Evolutionary conservation across 2,329 filamentous ascomycete genomes (phyloP), one percentile per base, ranked within the genome.

Genomic region (Sporothrix protearum): DNA sequence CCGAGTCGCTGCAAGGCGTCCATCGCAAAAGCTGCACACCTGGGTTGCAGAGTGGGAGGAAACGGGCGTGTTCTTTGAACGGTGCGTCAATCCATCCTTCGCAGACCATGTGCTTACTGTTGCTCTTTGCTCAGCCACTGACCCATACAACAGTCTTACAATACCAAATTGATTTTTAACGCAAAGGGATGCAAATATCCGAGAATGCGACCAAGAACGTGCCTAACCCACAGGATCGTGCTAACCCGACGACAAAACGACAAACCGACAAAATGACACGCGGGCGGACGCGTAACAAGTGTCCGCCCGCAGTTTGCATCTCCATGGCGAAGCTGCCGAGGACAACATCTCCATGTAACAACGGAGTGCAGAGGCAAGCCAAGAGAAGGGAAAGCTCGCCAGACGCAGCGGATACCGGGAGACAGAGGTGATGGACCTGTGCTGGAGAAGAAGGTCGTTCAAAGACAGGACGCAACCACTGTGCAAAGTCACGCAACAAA

Each of bases 31-130:
- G 51, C 67, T 69, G 49, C 64, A 64, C 28, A 30, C 53, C 28
- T 53, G 28, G 64, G 47, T 12, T 49, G 55, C 57, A 69, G 66
- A 55, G 69, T 72, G 72, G 73, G 73, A 74, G 73, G 73, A 74
- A 73, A 74, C 28, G 73, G 73, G 71, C 47, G 68, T 70, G 67
- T 71, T 68, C 39, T 57, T 49, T 33, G 45, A 63, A 63, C 51
- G 30, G 73, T 74, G 42, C 57, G 73, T 73, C 16, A 0, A 8
- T 59, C 1, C n/a, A 5, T 16, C 16, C 28, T 3, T 57, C 7
- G 28, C 4, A n/a, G n/a, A n/a, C n/a, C n/a, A n/a, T n/a, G n/a
- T n/a, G n/a, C n/a, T n/a, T n/a, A n/a, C n/a, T n/a, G 6, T 12
- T 28, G 9, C 10, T 19, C 3, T 19, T 3, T 45, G 47, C 68